phyloP scores from a whole-genome alignment of 129 eudicot species.

The Artemisia argyi region DNA sequence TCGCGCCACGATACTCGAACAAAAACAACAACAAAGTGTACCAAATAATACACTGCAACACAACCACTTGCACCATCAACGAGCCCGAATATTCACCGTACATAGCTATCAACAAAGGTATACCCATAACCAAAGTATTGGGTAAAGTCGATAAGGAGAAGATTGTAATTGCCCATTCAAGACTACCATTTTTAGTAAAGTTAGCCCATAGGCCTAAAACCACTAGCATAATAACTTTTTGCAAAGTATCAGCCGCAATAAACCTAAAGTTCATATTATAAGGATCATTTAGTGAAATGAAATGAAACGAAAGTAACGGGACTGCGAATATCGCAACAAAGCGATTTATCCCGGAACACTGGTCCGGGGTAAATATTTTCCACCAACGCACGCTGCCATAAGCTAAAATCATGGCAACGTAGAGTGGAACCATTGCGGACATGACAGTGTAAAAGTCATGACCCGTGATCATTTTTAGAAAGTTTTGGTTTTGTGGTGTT shows the following conservation, averaged over 20 bases:
- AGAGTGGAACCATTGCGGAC: constrained; percentile 79
- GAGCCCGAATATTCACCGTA: constrained; percentile 69
- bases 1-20: constrained; percentile 86
- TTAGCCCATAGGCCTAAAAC: constrained; percentile 62
- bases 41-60: constrained; percentile 87
- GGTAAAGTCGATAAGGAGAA: constrained; percentile 77
- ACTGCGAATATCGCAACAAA: constrained; percentile 92
- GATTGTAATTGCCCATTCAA: constrained; percentile 83
- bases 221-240: constrained; percentile 64
- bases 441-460: constrained; percentile 88
- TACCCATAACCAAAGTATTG: constrained; percentile 88
- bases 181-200: constrained; percentile 61
- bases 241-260: constrained; percentile 86
- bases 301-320: constrained; percentile 79
- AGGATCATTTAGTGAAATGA: constrained; percentile 72
- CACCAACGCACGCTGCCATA: constrained; percentile 98
- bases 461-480: constrained; percentile 62
- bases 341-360: constrained; percentile 94
- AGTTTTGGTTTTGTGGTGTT: neutral
- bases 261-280: constrained; percentile 76
- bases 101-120: constrained; percentile 82
- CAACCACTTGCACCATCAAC: constrained; percentile 86
- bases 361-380: constrained; percentile 90
- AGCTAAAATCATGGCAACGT: constrained; percentile 94
- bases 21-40: constrained; percentile 70